Evolutionary conservation across 2,329 filamentous ascomycete genomes (phyloP).

Genomic region (Fusarium mangiferae): DNA sequence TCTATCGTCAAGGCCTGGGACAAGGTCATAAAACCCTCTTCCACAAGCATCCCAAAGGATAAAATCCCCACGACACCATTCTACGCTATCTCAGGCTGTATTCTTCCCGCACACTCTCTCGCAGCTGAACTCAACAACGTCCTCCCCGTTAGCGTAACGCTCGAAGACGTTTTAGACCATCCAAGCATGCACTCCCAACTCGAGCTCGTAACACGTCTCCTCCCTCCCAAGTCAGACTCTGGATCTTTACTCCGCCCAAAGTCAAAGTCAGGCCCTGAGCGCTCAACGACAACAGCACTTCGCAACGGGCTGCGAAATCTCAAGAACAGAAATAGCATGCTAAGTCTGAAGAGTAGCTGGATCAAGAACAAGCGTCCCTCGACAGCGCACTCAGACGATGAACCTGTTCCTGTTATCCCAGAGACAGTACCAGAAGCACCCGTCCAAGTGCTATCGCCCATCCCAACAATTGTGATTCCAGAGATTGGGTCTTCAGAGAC

Average conservation of each 20-base stretch:
- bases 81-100: constrained; percentile 61
- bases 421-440: background rate
- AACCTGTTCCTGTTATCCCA: background rate
- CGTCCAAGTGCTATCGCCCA: background rate
- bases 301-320: constrained; percentile 37
- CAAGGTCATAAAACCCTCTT: constrained; percentile 53
- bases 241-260: constrained; percentile 24
- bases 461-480: background rate
- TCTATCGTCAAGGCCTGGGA: constrained; percentile 58
- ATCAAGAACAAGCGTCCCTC: constrained; percentile 34
- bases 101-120: constrained; percentile 60
- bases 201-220: constrained; percentile 52
- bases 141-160: constrained; percentile 54
- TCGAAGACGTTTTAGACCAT: constrained; percentile 61
- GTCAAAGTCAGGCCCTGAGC: constrained; percentile 1
- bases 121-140: constrained; percentile 57
- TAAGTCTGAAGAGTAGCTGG: constrained; percentile 43
- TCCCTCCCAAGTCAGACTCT: constrained; percentile 31
- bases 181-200: constrained; percentile 62
- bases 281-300: constrained; percentile 11
- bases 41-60: constrained; percentile 52
- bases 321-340: constrained; percentile 37
- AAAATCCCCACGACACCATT: constrained; percentile 59
- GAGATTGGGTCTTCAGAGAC: constrained; percentile 16
- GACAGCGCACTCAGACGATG: background rate